Evolutionary conservation across 2,329 filamentous ascomycete species (phyloP).

Genomic region (Paramyrothecium roridum): DNA sequence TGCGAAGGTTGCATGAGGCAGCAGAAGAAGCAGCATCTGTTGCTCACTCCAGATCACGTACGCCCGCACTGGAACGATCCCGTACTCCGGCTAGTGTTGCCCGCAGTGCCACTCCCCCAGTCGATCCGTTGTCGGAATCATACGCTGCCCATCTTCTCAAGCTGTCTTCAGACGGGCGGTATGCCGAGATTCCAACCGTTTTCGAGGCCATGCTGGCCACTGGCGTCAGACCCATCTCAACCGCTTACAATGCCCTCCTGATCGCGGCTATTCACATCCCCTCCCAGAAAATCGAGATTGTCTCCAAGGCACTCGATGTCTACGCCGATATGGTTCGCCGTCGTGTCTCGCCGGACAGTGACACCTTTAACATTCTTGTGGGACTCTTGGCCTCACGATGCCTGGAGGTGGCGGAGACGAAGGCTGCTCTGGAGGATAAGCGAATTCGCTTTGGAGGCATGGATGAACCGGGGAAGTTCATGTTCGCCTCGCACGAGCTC

Average conservation of each 20-base stretch:
- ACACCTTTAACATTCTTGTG: slow-evolving; percentile 86
- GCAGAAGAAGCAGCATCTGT: slow-evolving; percentile 39
- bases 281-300: slow-evolving; percentile 74
- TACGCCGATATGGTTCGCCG: slow-evolving; percentile 95
- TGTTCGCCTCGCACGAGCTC: slow-evolving; percentile 83
- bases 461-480: slow-evolving; percentile 79
- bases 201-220: slow-evolving; percentile 88
- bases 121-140: slow-evolving; percentile 61
- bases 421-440: slow-evolving; percentile 74
- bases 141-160: slow-evolving; percentile 78
- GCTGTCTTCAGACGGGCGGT: slow-evolving; percentile 68
- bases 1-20: slow-evolving; percentile 40
- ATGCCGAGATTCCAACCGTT: slow-evolving; percentile 82
- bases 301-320: slow-evolving; percentile 88
- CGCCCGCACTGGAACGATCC: slow-evolving; percentile 37
- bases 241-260: slow-evolving; percentile 90
- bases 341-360: slow-evolving; percentile 74
- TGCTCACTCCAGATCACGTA: slow-evolving; percentile 35
- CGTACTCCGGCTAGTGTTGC: slow-evolving; percentile 43
- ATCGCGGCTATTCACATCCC: slow-evolving; percentile 82
- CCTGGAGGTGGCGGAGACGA: slow-evolving; percentile 71
- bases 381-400: slow-evolving; percentile 77
- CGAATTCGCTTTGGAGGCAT: slow-evolving; percentile 81
- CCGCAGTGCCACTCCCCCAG: slow-evolving; percentile 58
- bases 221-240: slow-evolving; percentile 74